Evolutionary conservation across 306 rosid genomes (phyloP).

Genomic region (Dryas alaskensis): DNA sequence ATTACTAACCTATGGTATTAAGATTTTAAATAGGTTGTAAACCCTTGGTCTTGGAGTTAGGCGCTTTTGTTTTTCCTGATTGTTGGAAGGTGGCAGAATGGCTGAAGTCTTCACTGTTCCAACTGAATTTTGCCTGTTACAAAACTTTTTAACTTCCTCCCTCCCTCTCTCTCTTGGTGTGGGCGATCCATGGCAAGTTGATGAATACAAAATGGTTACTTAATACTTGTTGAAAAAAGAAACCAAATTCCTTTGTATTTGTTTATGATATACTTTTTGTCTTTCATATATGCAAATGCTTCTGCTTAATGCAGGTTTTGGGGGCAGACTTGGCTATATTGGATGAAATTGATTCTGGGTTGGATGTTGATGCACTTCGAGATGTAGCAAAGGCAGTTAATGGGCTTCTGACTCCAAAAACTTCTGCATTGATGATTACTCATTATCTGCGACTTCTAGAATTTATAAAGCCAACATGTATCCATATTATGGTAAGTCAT

Average conservation of each 20-base stretch:
- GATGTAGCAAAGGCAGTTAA: slow-evolving; percentile 91
- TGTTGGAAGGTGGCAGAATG: not conserved
- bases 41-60: not conserved
- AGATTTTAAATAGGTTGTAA: not conserved
- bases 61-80: not conserved
- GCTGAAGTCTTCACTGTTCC: not conserved
- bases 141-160: too few relatives aligned
- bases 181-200: not conserved
- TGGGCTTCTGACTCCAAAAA: slow-evolving; percentile 58
- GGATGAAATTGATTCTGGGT: slow-evolving; percentile 96
- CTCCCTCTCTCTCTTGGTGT: not conserved
- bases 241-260: not conserved
- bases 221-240: not conserved
- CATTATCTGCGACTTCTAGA: slow-evolving; percentile 83
- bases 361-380: slow-evolving; percentile 93
- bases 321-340: slow-evolving; percentile 92
- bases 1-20: not conserved
- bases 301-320: slow-evolving; percentile 54
- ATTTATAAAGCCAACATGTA: slow-evolving; percentile 63
- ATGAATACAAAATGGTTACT: not conserved
- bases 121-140: not conserved
- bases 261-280: not conserved
- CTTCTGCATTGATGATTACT: slow-evolving; percentile 81
- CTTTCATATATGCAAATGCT: not conserved
- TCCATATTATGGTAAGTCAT: slow-evolving; percentile 81